phyloP scores from a whole-genome alignment of 768 basidiomycete genomes.

The Rhodotorula babjevae region DNA sequence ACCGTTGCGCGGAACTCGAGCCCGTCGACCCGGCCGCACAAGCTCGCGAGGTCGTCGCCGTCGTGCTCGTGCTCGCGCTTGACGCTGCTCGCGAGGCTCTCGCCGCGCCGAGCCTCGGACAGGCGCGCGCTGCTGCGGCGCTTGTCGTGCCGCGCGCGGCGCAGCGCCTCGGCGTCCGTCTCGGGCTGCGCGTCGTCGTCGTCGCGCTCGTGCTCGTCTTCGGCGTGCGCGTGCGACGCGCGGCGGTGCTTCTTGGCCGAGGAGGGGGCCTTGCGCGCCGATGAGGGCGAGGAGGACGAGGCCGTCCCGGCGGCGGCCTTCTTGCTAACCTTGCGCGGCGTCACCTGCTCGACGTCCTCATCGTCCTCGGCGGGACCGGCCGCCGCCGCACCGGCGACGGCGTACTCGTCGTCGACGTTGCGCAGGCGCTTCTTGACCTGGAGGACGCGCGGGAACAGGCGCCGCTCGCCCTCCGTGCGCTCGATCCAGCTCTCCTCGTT shows the following conservation, averaged over 20 bases:
- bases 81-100: not conserved
- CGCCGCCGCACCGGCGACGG: not conserved
- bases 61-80: slow-evolving; percentile 4
- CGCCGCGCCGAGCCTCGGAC: too few species aligned
- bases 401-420: not conserved
- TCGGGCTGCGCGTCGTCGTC: slow-evolving; percentile 7
- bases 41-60: slow-evolving; percentile 6
- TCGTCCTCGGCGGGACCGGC: not conserved
- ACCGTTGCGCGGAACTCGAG: slow-evolving; percentile 18
- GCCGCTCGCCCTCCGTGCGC: slow-evolving; percentile 10
- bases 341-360: not conserved
- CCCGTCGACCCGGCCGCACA: slow-evolving; percentile 15
- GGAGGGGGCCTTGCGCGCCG: not conserved
- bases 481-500: not conserved
- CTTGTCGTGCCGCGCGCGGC: slow-evolving; percentile 3
- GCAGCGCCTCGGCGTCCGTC: slow-evolving; percentile 16
- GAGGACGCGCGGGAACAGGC: slow-evolving; percentile 1
- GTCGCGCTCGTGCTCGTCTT: not conserved
- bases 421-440: slow-evolving; percentile 13
- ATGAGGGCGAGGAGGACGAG: not conserved
- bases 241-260: slow-evolving; percentile 3
- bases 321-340: not conserved
- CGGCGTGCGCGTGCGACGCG: not conserved
- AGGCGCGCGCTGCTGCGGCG: slow-evolving; percentile 1
- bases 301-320: not conserved